Evolutionary conservation across 2,329 filamentous ascomycete species (phyloP), one percentile per base, ranked within the genome.

Genomic region (Microcyclospora pomicola): DNA sequence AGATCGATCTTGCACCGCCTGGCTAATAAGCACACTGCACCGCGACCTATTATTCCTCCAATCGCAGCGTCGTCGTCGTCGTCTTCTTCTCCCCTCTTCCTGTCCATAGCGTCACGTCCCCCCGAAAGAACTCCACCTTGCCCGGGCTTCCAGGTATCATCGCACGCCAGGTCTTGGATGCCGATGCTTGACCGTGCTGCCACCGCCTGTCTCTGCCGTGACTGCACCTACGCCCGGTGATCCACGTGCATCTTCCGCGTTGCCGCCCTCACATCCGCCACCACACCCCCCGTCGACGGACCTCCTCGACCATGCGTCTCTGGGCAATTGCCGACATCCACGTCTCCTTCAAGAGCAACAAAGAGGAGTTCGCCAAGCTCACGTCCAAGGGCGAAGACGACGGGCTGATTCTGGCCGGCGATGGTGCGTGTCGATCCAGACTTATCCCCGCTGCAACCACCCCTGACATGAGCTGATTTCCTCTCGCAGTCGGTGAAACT

Each of bases 281-380:
- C 33, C 33, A 34, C 16, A n/a, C 6, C 33, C 12, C 12, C 16
- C 16, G 19, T 24, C 7, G 19, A 24, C 19, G 4, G 19, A 24
- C 19, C 19, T 24, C 19, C 19, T 24, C 19, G 19, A 31, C 31
- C n/a, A 47, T 46, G 39, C 45, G 45, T 35, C 55, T 67, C n/a
- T 66, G 59, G 53, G 64, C 63, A 19, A 66, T 67, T 40, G 51
- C 56, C 45, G 64, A 67, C 49, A 59, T 67, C 31, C 64, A 67
- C 44, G 53, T 67, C 41, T 64, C 61, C 14, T 66, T 61, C 59
- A 65, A 65, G 42, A 52, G 50, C 38, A 67, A 67, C 41, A 57
- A 59, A 35, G 62, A 65, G 39, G 63, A 61, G 19, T 60, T 63
- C 42, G 59, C 59, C 35, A 56, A 60, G 47, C 53, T 67, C 13